Base-by-base conservation (phyloP, 2,329 filamentous ascomycete species). In the Curvularia sp. region DNA sequence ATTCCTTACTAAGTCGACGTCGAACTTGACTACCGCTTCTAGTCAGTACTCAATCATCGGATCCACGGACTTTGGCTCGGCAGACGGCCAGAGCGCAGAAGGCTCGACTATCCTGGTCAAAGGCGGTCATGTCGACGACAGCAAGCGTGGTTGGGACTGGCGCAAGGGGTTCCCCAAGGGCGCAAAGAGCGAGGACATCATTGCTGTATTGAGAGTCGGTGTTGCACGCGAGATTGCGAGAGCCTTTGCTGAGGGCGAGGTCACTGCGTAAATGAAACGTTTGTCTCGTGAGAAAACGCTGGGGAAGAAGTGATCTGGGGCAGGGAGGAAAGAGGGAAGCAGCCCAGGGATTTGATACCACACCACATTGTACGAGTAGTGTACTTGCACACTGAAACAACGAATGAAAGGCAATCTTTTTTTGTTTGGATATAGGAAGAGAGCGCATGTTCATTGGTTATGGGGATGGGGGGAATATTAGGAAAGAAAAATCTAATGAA, bases 101-200 rank as follows among this genome's bases (percentile, higher is more conserved):
- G 60, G 82, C 20, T 86, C 84, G 6, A 83, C 81, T 0, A 79
- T 86, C 5, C 69, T 85, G 31, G 75, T 79, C 6, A 62, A 67
- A 55, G 56, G 72, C 62, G 60, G 66, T 1, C 65, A 62, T 38
- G 62, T 72, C 0, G 66, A 71, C 46, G 72, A 83, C 54, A 76
- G 81, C 33, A 82, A 85, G 63, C 81, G 89, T 53, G 87, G 87
- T 12, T 93, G 90, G 91, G 90, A 88, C 80, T 96, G 89, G 88
- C 81, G 86, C 71, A 80, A 78, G 8, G 83, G 82, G 1, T 79
- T 91, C 46, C 74, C 80, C 9, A 83, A 85, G 30, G 82, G 81
- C 10, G 86, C 84, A 18, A 87, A 80, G 62, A 90, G 87, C 0
- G 82, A 83, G 48, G 90, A 94, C 62, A 82, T 97, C n/a, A 78